A percentile compares a stretch with the other conserved stretches of the same genome.
These are phyloP conservation scores for Diaporthe sp. DNA, from an alignment of 2,329 filamentous ascomycete species.

Conservation along the genomic window DNA sequence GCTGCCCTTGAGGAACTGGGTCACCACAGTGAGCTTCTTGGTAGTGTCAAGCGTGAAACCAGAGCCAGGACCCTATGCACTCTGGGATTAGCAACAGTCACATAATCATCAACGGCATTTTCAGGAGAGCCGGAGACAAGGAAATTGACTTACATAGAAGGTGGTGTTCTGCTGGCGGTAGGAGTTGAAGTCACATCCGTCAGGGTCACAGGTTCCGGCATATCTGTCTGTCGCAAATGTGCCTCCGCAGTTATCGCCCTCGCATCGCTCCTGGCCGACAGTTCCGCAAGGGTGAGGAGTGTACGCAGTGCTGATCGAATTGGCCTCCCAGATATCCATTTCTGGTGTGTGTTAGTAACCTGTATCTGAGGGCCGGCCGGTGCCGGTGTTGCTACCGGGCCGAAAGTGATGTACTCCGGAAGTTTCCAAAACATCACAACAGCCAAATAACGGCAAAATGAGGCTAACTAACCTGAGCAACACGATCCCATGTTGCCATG, in stretches of 20 bases:
- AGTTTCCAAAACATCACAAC: too few species aligned
- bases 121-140: not conserved
- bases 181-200: conserved; percentile 77
- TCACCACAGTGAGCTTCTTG: conserved; percentile 72
- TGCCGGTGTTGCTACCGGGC: too few species aligned
- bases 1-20: conserved; percentile 65
- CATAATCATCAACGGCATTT: too few species aligned
- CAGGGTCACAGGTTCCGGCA: conserved; percentile 71
- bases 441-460: too few species aligned
- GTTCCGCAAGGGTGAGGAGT: conserved; percentile 71
- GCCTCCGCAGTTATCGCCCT: conserved; percentile 61
- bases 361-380: too few species aligned
- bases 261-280: conserved; percentile 59
- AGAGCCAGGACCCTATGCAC: conserved; percentile 53
- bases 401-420: too few species aligned
- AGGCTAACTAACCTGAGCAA: too few species aligned
- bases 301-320: conserved; percentile 69
- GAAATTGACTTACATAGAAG: conserved; percentile 61
- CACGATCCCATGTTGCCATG: too few species aligned
- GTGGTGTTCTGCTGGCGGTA: conserved; percentile 72
- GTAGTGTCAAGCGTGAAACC: conserved; percentile 70
- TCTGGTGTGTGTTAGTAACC: conserved; percentile 49
- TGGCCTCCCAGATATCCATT: conserved; percentile 71
- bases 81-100: not conserved
- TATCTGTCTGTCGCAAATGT: conserved; percentile 65